phyloP scores from a whole-genome alignment of 2,329 filamentous ascomycete species.

The Aspergillus quadrilineatus region DNA sequence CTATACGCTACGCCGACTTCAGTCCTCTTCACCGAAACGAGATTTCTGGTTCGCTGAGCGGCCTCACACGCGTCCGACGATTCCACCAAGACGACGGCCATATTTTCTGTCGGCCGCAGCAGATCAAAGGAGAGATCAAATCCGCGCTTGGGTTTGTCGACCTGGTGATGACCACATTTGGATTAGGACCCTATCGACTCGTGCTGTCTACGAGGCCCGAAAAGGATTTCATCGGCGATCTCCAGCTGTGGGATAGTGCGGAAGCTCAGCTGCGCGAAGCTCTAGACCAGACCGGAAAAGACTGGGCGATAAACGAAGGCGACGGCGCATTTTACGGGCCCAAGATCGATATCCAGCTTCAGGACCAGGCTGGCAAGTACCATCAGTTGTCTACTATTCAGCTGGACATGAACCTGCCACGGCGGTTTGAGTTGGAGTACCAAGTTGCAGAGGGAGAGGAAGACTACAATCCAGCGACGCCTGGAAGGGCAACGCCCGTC shows the following conservation, averaged over 20 bases:
- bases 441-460: slow-evolving; percentile 49
- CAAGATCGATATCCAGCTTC: slow-evolving; percentile 84
- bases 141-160: slow-evolving; percentile 72
- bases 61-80: slow-evolving; percentile 76
- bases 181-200: slow-evolving; percentile 70
- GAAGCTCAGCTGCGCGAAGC: slow-evolving; percentile 66
- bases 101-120: slow-evolving; percentile 78
- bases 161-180: slow-evolving; percentile 68
- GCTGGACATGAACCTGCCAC: slow-evolving; percentile 84
- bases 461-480: slow-evolving; percentile 42
- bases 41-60: slow-evolving; percentile 75
- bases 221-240: slow-evolving; percentile 73
- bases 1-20: slow-evolving; percentile 83
- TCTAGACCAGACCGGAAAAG: slow-evolving; percentile 61
- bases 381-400: slow-evolving; percentile 89
- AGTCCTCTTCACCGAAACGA: slow-evolving; percentile 85
- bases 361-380: slow-evolving; percentile 77
- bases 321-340: slow-evolving; percentile 90
- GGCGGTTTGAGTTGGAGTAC: slow-evolving; percentile 76
- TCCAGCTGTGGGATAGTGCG: slow-evolving; percentile 67
- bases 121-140: slow-evolving; percentile 72
- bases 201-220: slow-evolving; percentile 75
- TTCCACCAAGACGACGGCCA: slow-evolving; percentile 92
- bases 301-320: slow-evolving; percentile 74
- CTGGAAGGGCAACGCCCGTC: slow-evolving; percentile 67